Base-by-base conservation (phyloP, 768 basidiomycete genomes). In the Rhodotorula toruloides region DNA sequence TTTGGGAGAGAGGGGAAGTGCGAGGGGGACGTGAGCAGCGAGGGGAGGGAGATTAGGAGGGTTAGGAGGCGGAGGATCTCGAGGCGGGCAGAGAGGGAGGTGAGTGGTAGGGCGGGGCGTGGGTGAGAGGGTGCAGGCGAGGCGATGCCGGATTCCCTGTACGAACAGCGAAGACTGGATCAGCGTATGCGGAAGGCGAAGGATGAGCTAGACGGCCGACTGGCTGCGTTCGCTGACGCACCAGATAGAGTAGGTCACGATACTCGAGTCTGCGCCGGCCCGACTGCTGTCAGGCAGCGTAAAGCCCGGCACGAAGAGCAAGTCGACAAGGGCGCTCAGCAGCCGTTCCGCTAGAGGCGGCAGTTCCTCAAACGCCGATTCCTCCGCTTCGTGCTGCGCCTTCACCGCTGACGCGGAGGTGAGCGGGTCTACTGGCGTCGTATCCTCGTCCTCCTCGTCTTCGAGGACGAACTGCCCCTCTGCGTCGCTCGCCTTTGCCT, bases 71-170 rank as follows among this genome's bases (percentile, higher is more conserved):
- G 89, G 1, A 98, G 81, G 43, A 97, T 87, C 79, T 97, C 92
- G 4, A 84, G 85, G 76, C 88, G 91, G 80, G 92, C 90, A 57
- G 79, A 80, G 74, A 96, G 91, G 58, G 85, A 83, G 79, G 83
- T 13, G 84, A 80, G 39, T 16, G 31, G 54, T 8, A 14, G 89
- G 87, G 43, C 83, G 80, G 4, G 91, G 89, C 5, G 90, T 90
- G 22, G 96, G 93, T 31, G 97, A 83, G 19, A 94, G 94, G 75
- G 88, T 27, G 47, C 47, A 10, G 91, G 90, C 4, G 91, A 91
- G 19, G 96, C 94, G 31, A 99, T 84, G 19, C 94, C 94, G 74
- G 88, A 91, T 81, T 96, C 91, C 94, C 94, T 92, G 50, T 22
- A 29, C 37, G 72, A 34, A 72, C 34, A 47, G 59, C 66, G 43